Evolutionary conservation across 2,329 filamentous ascomycete genomes (phyloP), one percentile per base, ranked within the genome.

Genomic region (Fusarium brevicatenulatum): DNA sequence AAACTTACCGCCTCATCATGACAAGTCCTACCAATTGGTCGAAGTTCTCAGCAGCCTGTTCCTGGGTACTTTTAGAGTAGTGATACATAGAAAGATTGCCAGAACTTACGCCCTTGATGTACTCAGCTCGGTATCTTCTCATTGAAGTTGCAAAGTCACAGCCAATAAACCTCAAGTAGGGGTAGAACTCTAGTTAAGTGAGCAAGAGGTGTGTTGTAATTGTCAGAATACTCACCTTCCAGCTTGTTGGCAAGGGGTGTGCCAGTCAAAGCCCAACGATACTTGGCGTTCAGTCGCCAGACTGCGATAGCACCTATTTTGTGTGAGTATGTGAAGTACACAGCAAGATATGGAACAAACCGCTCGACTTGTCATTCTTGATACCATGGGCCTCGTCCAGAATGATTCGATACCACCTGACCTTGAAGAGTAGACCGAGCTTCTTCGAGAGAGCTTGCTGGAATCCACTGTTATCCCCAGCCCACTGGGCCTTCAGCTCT

Each of bases 341-440:
- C 6, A 0, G 7, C 1, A 15, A 15, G 12, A n/a, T n/a, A 12
- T 5, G 2, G 1, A 76, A 52, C 32, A 7, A 2, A 83, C 82
- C 79, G 13, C 71, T 60, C 0, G 79, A 77, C 0, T 63, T 63
- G 10, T 83, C 78, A 36, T 89, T 90, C 68, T 90, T 90, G 67
- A 91, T 89, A 0, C 73, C 73, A 55, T 90, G 88, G 0, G 85
- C 88, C 72, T 91, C 89, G 50, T 91, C 89, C 0, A 91, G 79
- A 3, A 91, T 83, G 7, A 91, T 67, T 4, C 90, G 80, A 44
- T 87, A 84, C 81, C 85, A 89, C 0, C 81, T 77, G 7, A 84
- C 73, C 0, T 82, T 10, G 36, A 77, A 78, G 0, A 82, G 32
- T 0, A 1, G 1, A 0, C 77, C 74, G 0, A 37, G 5, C 1